Percentiles rank a stretch among this genome's conserved stretches.
phyloP scores from a whole-genome alignment of 441 rosid genomes.

The Erysimum cheiri region DNA sequence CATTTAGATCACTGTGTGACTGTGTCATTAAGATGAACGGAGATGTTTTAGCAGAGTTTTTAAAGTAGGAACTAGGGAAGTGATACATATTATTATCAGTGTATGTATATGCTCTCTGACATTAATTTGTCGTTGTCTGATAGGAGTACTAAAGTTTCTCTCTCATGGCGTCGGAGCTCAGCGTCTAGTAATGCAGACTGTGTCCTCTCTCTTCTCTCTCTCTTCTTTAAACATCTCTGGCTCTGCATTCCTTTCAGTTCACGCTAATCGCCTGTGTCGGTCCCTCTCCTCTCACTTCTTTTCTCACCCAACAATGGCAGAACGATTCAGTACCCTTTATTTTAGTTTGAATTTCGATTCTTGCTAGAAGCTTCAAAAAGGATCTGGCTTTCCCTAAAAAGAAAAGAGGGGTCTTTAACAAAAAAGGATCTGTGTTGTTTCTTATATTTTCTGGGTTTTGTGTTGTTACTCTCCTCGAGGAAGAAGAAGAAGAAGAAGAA shows the following conservation, averaged over 20 bases:
- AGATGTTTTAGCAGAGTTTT: slow-evolving; percentile 24
- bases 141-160: slow-evolving; percentile 36
- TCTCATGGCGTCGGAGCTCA: slow-evolving; percentile 41
- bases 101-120: slow-evolving; percentile 39
- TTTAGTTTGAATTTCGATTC: background rate
- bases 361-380: slow-evolving; percentile 27
- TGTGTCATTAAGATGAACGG: slow-evolving; percentile 34
- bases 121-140: slow-evolving; percentile 43
- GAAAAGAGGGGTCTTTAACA: background rate
- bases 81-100: background rate
- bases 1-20: slow-evolving; percentile 11
- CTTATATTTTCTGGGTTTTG: slow-evolving; percentile 4
- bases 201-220: slow-evolving; percentile 41
- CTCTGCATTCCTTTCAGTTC: slow-evolving; percentile 64
- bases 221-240: slow-evolving; percentile 63
- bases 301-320: slow-evolving; percentile 37
- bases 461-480: background rate
- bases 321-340: slow-evolving; percentile 23
- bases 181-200: slow-evolving; percentile 35
- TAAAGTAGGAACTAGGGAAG: background rate
- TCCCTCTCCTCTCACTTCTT: slow-evolving; percentile 14
- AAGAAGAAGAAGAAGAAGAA: slow-evolving; percentile 15
- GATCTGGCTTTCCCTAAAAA: slow-evolving; percentile 2
- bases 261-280: slow-evolving; percentile 82
- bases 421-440: background rate